Conservation (phyloP, 495 filamentous ascomycete species). For the Penicillium paradoxum region DNA sequence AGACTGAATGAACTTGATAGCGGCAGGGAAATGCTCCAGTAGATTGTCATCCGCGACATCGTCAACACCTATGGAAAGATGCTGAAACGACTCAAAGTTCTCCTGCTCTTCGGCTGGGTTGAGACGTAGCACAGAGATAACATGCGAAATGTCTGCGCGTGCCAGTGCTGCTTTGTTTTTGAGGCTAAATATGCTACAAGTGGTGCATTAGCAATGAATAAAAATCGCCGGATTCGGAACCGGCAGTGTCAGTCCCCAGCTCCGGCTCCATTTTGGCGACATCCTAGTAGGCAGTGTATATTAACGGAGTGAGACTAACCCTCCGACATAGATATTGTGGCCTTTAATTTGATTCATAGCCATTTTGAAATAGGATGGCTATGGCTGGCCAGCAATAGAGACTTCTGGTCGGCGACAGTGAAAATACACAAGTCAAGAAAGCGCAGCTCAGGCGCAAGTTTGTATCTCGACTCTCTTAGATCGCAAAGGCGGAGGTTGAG, state of each 20-base stretch:
- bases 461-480: conserved; percentile 2
- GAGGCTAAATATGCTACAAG: conserved; percentile 67
- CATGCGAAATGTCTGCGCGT: conserved; percentile 76
- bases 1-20: conserved; percentile 75
- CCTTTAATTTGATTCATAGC: conserved; percentile 56
- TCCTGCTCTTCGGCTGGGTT: conserved; percentile 41
- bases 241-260: neutral
- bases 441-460: neutral
- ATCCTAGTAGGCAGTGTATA: neutral
- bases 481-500: conserved; percentile 13
- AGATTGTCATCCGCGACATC: conserved; percentile 85
- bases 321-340: conserved; percentile 76
- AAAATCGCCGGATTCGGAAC: neutral
- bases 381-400: neutral
- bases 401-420: neutral
- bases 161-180: conserved; percentile 61
- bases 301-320: conserved; percentile 51
- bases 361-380: conserved; percentile 22
- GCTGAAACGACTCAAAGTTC: conserved; percentile 47
- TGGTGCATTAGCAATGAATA: conserved; percentile 6
- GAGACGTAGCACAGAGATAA: conserved; percentile 74
- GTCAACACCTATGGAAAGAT: conserved; percentile 76
- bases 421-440: neutral
- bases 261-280: neutral
- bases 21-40: conserved; percentile 68